Conservation (phyloP, 176 grass and related monocot genomes). For the Lolium multiflorum region DNA sequence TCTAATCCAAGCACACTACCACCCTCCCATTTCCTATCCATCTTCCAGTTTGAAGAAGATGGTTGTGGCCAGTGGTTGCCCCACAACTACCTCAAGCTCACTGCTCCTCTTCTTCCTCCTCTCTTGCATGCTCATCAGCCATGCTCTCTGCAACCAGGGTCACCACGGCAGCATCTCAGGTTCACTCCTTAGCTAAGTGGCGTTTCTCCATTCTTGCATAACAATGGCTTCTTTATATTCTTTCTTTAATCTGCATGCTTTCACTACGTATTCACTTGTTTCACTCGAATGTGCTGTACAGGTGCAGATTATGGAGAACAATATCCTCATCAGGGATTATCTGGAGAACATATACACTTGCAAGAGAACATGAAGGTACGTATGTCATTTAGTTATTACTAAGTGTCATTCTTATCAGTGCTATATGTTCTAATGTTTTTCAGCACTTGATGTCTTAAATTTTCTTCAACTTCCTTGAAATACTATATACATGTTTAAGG, state of each 20-base stretch:
- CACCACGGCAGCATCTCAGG: conserved; percentile 47
- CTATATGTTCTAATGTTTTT: conserved; percentile 32
- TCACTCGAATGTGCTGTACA: conserved; percentile 24
- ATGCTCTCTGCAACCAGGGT: conserved; percentile 56
- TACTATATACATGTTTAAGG: neutral
- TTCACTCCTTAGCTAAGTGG: conserved; percentile 11
- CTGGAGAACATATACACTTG: conserved; percentile 38
- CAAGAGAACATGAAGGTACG: conserved; percentile 53
- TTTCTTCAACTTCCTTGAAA: conserved; percentile 27
- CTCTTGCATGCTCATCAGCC: conserved; percentile 54
- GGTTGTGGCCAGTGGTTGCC: conserved; percentile 51
- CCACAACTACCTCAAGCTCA: conserved; percentile 45
- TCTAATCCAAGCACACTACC: conserved; percentile 46
- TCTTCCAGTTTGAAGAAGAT: conserved; percentile 29
- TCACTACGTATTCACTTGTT: conserved; percentile 25
- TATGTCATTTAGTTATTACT: conserved; percentile 5
- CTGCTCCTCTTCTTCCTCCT: conserved; percentile 67
- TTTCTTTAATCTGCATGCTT: conserved; percentile 15
- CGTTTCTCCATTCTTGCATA: conserved; percentile 24
- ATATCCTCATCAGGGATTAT: conserved; percentile 43
- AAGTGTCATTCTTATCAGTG: neutral
- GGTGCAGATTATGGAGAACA: conserved; percentile 57
- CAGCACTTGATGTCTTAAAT: neutral
- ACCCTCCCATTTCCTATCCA: conserved; percentile 60
- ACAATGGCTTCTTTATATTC: conserved; percentile 10